Evolutionary conservation across 164 flowering plant species (phyloP).

Genomic region (Tetracentron sinense): DNA sequence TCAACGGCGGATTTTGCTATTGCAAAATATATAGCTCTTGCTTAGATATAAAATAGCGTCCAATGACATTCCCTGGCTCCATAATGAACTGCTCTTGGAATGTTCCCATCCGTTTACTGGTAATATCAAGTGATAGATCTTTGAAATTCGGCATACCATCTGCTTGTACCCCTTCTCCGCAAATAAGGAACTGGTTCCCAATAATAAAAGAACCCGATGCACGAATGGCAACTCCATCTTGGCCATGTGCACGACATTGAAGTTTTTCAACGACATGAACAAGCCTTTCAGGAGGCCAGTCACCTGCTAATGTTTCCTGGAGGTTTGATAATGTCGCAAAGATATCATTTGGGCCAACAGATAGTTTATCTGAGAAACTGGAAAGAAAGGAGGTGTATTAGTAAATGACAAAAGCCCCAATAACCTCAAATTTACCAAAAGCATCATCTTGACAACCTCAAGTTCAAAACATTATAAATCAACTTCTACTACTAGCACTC

Average conservation of each 20-base stretch:
- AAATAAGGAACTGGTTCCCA: slow-evolving; percentile 84
- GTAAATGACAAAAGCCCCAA: background rate
- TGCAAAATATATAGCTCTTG: slow-evolving; percentile 82
- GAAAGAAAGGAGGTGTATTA: slow-evolving; percentile 7
- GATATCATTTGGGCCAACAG: slow-evolving; percentile 60
- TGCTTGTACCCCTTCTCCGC: slow-evolving; percentile 88
- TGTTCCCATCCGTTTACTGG: slow-evolving; percentile 69
- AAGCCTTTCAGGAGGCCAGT: slow-evolving; percentile 82
- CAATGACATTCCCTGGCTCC: slow-evolving; percentile 64
- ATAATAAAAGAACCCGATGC: slow-evolving; percentile 81
- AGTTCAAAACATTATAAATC: background rate
- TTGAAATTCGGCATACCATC: slow-evolving; percentile 85
- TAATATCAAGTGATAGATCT: slow-evolving; percentile 67
- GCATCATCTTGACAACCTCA: background rate
- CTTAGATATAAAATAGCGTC: slow-evolving; percentile 55
- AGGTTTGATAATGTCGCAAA: slow-evolving; percentile 51
- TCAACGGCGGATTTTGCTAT: slow-evolving; percentile 13
- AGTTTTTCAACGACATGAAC: slow-evolving; percentile 96
- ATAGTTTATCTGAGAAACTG: slow-evolving; percentile 74
- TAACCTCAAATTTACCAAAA: background rate
- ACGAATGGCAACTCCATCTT: slow-evolving; percentile 81
- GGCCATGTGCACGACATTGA: slow-evolving; percentile 83
- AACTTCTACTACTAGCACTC: background rate
- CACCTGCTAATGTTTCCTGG: slow-evolving; percentile 75
- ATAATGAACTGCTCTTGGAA: slow-evolving; percentile 88